Evolutionary conservation across 768 basidiomycete genomes (phyloP).

Genomic region (Podaxis sp.): DNA sequence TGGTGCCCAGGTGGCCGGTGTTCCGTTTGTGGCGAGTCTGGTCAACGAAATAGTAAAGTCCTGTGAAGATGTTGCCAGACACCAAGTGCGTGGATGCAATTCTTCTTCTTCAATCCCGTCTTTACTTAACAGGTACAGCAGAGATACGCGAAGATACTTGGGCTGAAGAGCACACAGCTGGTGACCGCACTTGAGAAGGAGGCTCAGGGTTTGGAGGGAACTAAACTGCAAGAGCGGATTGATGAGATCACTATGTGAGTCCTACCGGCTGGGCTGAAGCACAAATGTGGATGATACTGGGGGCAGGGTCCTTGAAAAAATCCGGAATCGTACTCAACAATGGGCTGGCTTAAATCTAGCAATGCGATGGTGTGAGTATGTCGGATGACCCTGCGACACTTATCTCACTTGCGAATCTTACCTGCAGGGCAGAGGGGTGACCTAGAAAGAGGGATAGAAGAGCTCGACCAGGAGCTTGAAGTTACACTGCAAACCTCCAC

Average conservation of each 20-base stretch:
- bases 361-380: constrained; percentile 28
- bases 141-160: constrained; percentile 43
- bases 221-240: constrained; percentile 36
- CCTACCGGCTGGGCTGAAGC: not conserved
- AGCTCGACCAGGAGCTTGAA: constrained; percentile 41
- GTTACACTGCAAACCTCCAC: constrained; percentile 41
- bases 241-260: constrained; percentile 48
- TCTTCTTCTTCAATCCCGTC: not conserved
- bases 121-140: constrained; percentile 20
- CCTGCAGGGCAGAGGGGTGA: constrained; percentile 42
- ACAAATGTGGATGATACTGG: not conserved
- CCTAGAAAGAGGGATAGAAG: constrained; percentile 44
- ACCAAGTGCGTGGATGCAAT: constrained; percentile 40
- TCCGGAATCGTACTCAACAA: constrained; percentile 35
- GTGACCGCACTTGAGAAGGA: constrained; percentile 41
- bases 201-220: constrained; percentile 36
- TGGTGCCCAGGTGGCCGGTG: constrained; percentile 40
- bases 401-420: not conserved
- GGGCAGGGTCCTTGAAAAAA: constrained; percentile 39
- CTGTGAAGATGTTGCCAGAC: constrained; percentile 46
- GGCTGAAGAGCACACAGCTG: constrained; percentile 41
- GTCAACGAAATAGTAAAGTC: constrained; percentile 42
- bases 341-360: constrained; percentile 28
- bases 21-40: constrained; percentile 44
- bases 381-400: not conserved